Base-by-base conservation (phyloP, 768 basidiomycete species). In the Leucocoprinus leucothites region DNA sequence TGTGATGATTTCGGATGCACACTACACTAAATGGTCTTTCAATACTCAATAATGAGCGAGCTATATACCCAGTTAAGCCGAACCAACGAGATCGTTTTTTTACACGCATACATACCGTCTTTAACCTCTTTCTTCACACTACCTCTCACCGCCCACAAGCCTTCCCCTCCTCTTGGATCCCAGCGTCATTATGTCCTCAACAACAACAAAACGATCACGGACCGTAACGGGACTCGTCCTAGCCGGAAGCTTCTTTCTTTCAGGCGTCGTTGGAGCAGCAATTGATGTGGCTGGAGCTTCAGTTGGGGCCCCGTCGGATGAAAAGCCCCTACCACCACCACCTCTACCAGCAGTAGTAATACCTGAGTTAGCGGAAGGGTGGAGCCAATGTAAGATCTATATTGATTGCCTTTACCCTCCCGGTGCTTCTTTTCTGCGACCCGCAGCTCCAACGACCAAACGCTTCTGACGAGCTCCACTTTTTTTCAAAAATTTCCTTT, bases 381-480 rank as follows among this genome's bases (percentile, higher is more conserved):
- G 54, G 54, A 43, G 46, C 19, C 48, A 56, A 43, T 56, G 54
- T 56, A 35, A 31, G 54, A n/a, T 13, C 21, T 35, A 44, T 44
- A n/a, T n/a, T n/a, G n/a, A n/a, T 28, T 13, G 7, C 45, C 16
- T 13, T 25, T 45, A 16, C 24, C 48, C 26, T 18, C 19, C n/a
- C 19, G 9, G 9, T 40, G 16, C 26, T 14, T 52, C 11, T 22
- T 24, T 45, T 18, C 19, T 19, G 14, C 4, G 19, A 13, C 40
- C 34, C 3, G 4, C 25, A 31, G 9, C 11, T n/a, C 38, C 14
- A 11, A n/a, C 6, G 38, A 38, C 18, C 9, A 11, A 31, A 5
- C 11, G 31, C 31, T 31, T 31, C 31, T n/a, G 4, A 44, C 8
- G 21, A 44, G 21, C 42, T 9, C 21, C 21, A n/a, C 42, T 44